Percentiles rank a stretch among this genome's conserved stretches.
These are phyloP conservation scores for Daldinia bambusicola DNA, from an alignment of 495 filamentous ascomycete genomes.

Conservation along the genomic window DNA sequence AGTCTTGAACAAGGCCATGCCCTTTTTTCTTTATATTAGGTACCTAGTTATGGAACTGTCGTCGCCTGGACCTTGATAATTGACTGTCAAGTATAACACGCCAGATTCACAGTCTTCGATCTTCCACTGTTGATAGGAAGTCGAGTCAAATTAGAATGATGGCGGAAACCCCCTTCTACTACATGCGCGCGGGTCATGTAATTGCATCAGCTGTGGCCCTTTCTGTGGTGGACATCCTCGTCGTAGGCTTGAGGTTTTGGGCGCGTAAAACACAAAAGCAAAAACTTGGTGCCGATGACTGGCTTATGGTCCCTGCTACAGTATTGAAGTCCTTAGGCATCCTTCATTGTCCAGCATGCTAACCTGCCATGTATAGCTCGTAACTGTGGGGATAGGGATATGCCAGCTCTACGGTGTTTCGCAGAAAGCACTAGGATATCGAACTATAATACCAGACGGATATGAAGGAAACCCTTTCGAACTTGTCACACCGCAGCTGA, in stretches of 20 bases:
- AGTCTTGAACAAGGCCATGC: neutral
- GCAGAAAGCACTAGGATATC: conserved; percentile 30
- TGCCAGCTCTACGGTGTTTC: conserved; percentile 37
- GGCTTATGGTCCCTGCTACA: conserved; percentile 49
- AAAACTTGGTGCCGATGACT: conserved; percentile 48
- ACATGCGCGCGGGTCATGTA: conserved; percentile 31
- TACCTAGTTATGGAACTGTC: neutral
- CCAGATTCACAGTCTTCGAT: neutral
- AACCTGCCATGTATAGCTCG: conserved; percentile 13
- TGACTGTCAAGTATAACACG: neutral
- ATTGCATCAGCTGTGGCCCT: conserved; percentile 29
- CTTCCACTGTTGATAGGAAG: neutral
- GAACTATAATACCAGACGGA: conserved; percentile 19
- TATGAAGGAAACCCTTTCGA: conserved; percentile 16
- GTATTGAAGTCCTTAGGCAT: conserved; percentile 20
- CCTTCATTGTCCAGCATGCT: neutral
- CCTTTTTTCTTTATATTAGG: neutral
- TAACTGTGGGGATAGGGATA: conserved; percentile 36
- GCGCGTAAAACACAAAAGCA: conserved; percentile 43
- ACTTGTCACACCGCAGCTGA: conserved; percentile 27
- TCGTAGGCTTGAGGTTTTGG: conserved; percentile 41
- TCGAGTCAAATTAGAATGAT: neutral
- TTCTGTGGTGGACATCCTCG: conserved; percentile 30
- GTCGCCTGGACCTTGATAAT: neutral
- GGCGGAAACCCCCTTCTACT: conserved; percentile 19